phyloP scores from a whole-genome alignment of 345 rosid species.

The Lepidium didymum region DNA sequence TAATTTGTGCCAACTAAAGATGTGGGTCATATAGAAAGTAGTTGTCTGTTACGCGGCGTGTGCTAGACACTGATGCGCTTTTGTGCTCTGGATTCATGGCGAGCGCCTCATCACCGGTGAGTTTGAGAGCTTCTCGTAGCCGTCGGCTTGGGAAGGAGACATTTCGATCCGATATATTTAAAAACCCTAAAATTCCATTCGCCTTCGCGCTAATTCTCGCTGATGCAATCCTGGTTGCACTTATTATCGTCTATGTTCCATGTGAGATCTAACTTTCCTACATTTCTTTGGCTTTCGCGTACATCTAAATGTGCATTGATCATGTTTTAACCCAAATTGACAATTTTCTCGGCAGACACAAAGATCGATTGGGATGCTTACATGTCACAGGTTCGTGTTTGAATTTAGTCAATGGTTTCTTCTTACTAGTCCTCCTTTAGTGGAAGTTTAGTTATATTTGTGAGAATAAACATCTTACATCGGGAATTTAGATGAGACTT shows the following conservation, averaged over 20 bases:
- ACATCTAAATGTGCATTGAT: neutral
- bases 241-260: conserved; percentile 73
- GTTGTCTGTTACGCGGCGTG: conserved; percentile 9
- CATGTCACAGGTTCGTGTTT: conserved; percentile 75
- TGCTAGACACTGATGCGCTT: neutral
- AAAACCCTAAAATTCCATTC: conserved; percentile 34
- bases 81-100: conserved; percentile 18
- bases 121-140: conserved; percentile 18
- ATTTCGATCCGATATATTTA: conserved; percentile 19
- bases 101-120: conserved; percentile 24
- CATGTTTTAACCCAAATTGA: neutral
- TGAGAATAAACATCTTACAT: too few relatives aligned
- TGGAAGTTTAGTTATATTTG: neutral
- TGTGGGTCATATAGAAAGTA: neutral
- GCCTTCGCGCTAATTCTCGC: conserved; percentile 40
- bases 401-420: neutral
- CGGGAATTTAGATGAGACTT: too few relatives aligned
- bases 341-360: conserved; percentile 50
- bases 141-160: conserved; percentile 12
- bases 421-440: neutral
- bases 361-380: conserved; percentile 99
- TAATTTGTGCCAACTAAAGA: neutral
- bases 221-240: conserved; percentile 62
- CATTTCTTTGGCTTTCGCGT: neutral
- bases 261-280: conserved; percentile 41